These are phyloP conservation scores for Rhizomucor pusillus DNA, from an alignment of 371 early-diverging fungal species.

Conservation along the genomic window DNA sequence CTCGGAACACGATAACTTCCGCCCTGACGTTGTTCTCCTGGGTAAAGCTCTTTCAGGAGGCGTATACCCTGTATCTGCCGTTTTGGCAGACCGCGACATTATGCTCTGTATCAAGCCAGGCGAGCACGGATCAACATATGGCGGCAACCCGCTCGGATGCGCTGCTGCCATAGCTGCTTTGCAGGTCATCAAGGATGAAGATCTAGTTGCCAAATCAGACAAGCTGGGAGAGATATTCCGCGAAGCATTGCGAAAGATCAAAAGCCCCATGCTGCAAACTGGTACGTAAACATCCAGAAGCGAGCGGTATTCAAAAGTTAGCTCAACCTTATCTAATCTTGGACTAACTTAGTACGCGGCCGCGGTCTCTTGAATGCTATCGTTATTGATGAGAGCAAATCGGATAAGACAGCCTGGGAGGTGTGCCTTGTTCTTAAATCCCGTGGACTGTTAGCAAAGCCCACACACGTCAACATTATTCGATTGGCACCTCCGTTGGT, in stretches of 20 bases:
- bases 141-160: constrained; percentile 95
- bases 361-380: constrained; percentile 95
- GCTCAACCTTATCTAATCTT: neutral
- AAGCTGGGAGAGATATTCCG: constrained; percentile 85
- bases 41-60: constrained; percentile 97
- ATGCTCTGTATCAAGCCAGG: constrained; percentile 95
- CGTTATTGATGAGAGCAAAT: constrained; percentile 85
- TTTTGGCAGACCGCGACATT: constrained; percentile 83
- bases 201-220: constrained; percentile 76
- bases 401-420: constrained; percentile 93
- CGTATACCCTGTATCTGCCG: constrained; percentile 94
- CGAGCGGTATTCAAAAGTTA: neutral
- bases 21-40: constrained; percentile 90
- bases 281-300: constrained; percentile 24
- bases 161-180: constrained; percentile 95
- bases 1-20: constrained; percentile 85
- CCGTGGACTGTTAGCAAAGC: constrained; percentile 94
- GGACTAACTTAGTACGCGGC: constrained; percentile 74
- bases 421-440: constrained; percentile 91
- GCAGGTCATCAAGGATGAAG: constrained; percentile 92
- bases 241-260: constrained; percentile 62
- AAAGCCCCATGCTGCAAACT: constrained; percentile 73
- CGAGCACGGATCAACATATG: constrained; percentile 97
- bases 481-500: constrained; percentile 94
- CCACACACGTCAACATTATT: constrained; percentile 98